A percentile compares a stretch with the other conserved stretches of the same genome.
Evolutionary conservation across 2,329 filamentous ascomycete species (phyloP).

Genomic region (Microdochium bolleyi): DNA sequence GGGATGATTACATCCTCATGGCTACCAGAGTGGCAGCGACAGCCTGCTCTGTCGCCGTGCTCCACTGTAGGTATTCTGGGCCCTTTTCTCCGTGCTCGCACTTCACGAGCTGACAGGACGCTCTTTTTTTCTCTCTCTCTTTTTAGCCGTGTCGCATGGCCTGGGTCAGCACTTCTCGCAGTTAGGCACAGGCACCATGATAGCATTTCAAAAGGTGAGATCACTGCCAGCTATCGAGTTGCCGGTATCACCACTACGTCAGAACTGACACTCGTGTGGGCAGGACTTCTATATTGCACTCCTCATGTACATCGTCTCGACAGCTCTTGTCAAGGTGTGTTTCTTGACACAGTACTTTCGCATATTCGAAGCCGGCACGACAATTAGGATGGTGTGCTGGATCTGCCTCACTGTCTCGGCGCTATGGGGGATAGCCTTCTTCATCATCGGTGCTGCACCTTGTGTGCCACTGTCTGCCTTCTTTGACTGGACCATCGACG

Average conservation of each 20-base stretch:
- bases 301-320: slow-evolving; percentile 22
- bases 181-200: slow-evolving; percentile 8
- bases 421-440: slow-evolving; percentile 20
- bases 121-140: slow-evolving; percentile 1
- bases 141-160: slow-evolving; percentile 13
- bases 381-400: slow-evolving; percentile 13
- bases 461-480: slow-evolving; percentile 21
- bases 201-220: slow-evolving; percentile 14
- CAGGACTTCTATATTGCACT: slow-evolving; percentile 24
- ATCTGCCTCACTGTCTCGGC: slow-evolving; percentile 9
- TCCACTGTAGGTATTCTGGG: neutral
- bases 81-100: neutral
- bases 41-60: neutral
- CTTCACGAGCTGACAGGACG: neutral
- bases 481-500: slow-evolving; percentile 14
- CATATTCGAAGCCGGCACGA: slow-evolving; percentile 14
- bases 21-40: neutral
- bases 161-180: slow-evolving; percentile 18
- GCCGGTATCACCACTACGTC: neutral
- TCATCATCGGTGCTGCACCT: slow-evolving; percentile 19
- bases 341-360: slow-evolving; percentile 27
- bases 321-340: slow-evolving; percentile 26
- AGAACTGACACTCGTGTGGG: neutral
- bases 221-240: neutral
- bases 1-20: neutral